These are phyloP conservation scores for Phytophthora litchii DNA, from an alignment of 352 stramenopile genomes.

Conservation along the genomic window DNA sequence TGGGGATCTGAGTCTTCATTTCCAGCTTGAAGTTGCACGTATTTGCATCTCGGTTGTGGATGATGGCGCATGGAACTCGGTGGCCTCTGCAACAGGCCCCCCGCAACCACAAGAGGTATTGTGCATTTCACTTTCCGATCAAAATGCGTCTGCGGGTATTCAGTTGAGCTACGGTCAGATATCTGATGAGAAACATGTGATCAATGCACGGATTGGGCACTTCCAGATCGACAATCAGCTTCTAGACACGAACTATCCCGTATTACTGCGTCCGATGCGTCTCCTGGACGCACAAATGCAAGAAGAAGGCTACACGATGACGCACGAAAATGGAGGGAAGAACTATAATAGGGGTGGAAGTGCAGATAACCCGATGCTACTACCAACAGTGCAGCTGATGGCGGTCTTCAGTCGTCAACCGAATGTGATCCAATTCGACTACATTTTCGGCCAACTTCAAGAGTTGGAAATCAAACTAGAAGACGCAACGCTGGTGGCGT, in stretches of 20 bases:
- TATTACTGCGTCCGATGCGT: constrained; percentile 75
- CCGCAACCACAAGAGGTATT: constrained; percentile 71
- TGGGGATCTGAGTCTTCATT: constrained; percentile 64
- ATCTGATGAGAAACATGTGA: constrained; percentile 71
- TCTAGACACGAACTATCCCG: constrained; percentile 84
- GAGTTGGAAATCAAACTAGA: constrained; percentile 89
- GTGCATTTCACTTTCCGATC: constrained; percentile 74
- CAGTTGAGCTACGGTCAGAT: constrained; percentile 79
- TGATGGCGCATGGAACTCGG: constrained; percentile 51
- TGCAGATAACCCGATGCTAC: constrained; percentile 39
- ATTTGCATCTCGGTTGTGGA: constrained; percentile 82
- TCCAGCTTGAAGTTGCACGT: constrained; percentile 75
- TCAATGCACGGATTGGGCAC: constrained; percentile 79
- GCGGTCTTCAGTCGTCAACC: constrained; percentile 67
- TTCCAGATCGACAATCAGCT: constrained; percentile 89
- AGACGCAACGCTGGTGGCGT: constrained; percentile 75
- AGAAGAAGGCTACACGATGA: constrained; percentile 50
- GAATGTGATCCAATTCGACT: constrained; percentile 82
- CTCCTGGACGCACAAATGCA: constrained; percentile 71
- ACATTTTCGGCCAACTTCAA: constrained; percentile 88
- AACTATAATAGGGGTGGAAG: constrained; percentile 9
- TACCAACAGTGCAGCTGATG: constrained; percentile 86
- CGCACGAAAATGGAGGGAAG: constrained; percentile 28
- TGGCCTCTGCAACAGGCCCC: constrained; percentile 21
- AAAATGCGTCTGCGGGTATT: constrained; percentile 72